Evolutionary conservation across 2,329 filamentous ascomycete genomes (phyloP).

Genomic region (Ilyonectria destructans): DNA sequence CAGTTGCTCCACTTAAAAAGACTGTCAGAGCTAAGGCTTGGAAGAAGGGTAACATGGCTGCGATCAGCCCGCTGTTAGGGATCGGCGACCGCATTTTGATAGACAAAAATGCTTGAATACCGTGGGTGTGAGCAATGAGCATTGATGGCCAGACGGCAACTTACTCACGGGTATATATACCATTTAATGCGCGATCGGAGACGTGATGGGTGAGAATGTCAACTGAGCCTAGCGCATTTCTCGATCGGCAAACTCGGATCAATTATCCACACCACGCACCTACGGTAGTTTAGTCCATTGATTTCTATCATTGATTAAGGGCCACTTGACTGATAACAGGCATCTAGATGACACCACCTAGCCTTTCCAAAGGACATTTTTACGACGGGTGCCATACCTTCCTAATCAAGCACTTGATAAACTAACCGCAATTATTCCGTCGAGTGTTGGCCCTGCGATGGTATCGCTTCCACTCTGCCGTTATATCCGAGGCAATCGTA

Average conservation of each 20-base stretch:
- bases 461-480: not conserved
- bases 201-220: not conserved
- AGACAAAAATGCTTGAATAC: not conserved
- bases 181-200: not conserved
- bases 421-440: not conserved
- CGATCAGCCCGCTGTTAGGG: not conserved
- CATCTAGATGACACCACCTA: not conserved
- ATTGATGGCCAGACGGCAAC: not conserved
- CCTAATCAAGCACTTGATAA: not conserved
- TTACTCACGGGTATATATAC: not conserved
- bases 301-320: not conserved
- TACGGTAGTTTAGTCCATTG: not conserved
- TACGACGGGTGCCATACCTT: not conserved
- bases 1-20: not conserved
- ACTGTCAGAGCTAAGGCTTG: not conserved
- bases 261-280: not conserved
- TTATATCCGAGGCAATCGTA: not conserved
- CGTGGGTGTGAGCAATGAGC: too few species aligned
- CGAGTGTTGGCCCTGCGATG: not conserved
- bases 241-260: slow-evolving; percentile 13
- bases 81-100: not conserved
- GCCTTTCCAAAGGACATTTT: not conserved
- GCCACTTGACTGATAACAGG: not conserved
- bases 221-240: not conserved
- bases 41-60: not conserved